These are phyloP conservation scores for Rosa hybrid DNA, from an alignment of 331 rosid genomes.

Conservation along the genomic window DNA sequence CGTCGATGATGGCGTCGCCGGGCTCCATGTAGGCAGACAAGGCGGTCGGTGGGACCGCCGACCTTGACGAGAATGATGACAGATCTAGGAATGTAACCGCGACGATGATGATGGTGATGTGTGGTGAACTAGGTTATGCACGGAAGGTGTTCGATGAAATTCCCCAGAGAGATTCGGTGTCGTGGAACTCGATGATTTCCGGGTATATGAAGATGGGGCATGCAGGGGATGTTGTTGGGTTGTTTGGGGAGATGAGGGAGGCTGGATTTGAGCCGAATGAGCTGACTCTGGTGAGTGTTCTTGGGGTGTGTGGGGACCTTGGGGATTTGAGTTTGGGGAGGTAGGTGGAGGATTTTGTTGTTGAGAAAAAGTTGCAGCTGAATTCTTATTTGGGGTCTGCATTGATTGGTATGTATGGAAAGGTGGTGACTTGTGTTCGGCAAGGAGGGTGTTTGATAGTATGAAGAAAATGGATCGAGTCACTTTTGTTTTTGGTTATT, in stretches of 20 bases:
- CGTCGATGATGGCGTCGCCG: no score
- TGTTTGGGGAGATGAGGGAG: constrained; percentile 56
- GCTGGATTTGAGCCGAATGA: constrained; percentile 64
- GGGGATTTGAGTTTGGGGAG: constrained; percentile 66
- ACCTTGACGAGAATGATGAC: no score
- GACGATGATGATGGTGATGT: constrained; percentile 10
- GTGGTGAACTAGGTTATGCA: constrained; percentile 47
- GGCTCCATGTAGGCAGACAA: no score
- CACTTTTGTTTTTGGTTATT: constrained; percentile 13
- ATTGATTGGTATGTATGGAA: constrained; percentile 69
- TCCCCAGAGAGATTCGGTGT: constrained; percentile 52
- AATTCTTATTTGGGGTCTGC: constrained; percentile 59
- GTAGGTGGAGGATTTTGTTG: constrained; percentile 68
- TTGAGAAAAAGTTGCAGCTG: constrained; percentile 35
- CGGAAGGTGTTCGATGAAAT: constrained; percentile 81
- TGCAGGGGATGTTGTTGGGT: constrained; percentile 51
- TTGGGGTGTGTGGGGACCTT: constrained; percentile 70
- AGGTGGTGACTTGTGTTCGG: constrained; percentile 63
- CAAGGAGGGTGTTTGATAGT: constrained; percentile 47
- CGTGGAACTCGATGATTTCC: constrained; percentile 78
- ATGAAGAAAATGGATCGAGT: constrained; percentile 40
- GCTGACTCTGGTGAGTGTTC: constrained; percentile 66
- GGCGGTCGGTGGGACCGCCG: no score
- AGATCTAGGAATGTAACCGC: no score
- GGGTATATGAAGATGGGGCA: constrained; percentile 65